phyloP scores from a whole-genome alignment of 2,329 filamentous ascomycete genomes.

The Helotiales sp. region DNA sequence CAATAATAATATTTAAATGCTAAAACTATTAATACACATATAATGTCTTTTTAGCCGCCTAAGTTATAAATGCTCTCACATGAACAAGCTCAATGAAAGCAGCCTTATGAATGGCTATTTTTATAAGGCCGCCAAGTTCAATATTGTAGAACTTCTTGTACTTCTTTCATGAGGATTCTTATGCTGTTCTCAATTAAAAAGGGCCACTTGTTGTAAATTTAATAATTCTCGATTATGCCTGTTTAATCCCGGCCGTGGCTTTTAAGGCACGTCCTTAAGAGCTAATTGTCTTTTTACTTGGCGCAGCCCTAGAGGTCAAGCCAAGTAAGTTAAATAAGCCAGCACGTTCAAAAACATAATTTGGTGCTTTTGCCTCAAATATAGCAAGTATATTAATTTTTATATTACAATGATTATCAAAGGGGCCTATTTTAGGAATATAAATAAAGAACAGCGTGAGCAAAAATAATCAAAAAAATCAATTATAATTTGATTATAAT shows the following conservation, averaged over 20 bases:
- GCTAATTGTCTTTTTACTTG: slow-evolving; percentile 19
- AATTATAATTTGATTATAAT: too few relatives aligned
- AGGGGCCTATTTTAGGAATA: slow-evolving; percentile 15
- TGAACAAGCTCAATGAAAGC: slow-evolving; percentile 28
- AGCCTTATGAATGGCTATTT: slow-evolving; percentile 26
- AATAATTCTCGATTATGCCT: slow-evolving; percentile 17
- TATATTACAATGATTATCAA: slow-evolving; percentile 14
- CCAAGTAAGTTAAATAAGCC: slow-evolving; percentile 1
- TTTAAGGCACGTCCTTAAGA: slow-evolving; percentile 18
- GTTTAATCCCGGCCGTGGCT: slow-evolving; percentile 15
- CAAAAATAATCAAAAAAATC: too few relatives aligned
- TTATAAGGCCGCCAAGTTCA: slow-evolving; percentile 13
- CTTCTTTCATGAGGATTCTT: slow-evolving; percentile 20
- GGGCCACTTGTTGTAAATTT: slow-evolving; percentile 23
- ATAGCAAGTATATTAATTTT: neutral
- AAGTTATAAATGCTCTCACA: slow-evolving; percentile 28
- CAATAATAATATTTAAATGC: slow-evolving; percentile 28
- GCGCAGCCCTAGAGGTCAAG: slow-evolving; percentile 21
- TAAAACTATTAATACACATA: slow-evolving; percentile 24
- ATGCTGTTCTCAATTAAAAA: slow-evolving; percentile 18
- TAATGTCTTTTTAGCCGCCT: slow-evolving; percentile 23
- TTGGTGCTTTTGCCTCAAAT: neutral
- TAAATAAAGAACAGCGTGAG: slow-evolving; percentile 14
- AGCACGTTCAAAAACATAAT: neutral
- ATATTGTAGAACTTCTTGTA: slow-evolving; percentile 32